Percentiles rank a stretch among this genome's conserved stretches.
phyloP scores from a whole-genome alignment of 805 yeast species.

The Candida golubevii region DNA sequence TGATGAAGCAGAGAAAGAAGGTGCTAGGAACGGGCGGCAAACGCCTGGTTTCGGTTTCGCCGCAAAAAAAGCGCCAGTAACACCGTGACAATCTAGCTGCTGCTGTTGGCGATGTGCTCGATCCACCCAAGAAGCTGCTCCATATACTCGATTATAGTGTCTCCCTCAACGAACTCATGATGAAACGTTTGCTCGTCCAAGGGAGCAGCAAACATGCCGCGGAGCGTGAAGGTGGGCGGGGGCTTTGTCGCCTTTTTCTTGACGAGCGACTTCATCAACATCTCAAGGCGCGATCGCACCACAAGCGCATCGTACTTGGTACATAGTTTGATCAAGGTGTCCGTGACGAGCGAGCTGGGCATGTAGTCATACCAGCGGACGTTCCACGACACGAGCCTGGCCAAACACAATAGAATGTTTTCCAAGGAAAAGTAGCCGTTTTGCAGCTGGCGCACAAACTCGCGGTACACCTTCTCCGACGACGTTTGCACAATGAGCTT shows the following conservation, averaged over 20 bases:
- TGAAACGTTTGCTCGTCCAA: conserved; percentile 4
- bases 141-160: conserved; percentile 31
- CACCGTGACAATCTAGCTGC: neutral
- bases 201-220: conserved; percentile 17
- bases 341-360: conserved; percentile 37
- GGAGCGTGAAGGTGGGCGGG: conserved; percentile 11
- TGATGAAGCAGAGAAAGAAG: conserved; percentile 84
- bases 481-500: conserved; percentile 28
- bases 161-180: conserved; percentile 26
- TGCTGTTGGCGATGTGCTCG: conserved; percentile 13
- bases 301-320: conserved; percentile 38
- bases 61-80: conserved; percentile 14
- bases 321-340: conserved; percentile 42
- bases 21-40: conserved; percentile 43
- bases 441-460: conserved; percentile 23
- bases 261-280: conserved; percentile 24
- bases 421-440: conserved; percentile 31
- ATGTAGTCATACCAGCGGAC: conserved; percentile 60
- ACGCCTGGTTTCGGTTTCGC: neutral
- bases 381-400: conserved; percentile 57
- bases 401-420: conserved; percentile 31
- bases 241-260: conserved; percentile 8
- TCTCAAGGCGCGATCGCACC: conserved; percentile 36
- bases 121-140: conserved; percentile 28
- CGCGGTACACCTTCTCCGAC: conserved; percentile 18